Base-by-base conservation (phyloP, 257 asterid genomes). In the Asclepias syriaca region DNA sequence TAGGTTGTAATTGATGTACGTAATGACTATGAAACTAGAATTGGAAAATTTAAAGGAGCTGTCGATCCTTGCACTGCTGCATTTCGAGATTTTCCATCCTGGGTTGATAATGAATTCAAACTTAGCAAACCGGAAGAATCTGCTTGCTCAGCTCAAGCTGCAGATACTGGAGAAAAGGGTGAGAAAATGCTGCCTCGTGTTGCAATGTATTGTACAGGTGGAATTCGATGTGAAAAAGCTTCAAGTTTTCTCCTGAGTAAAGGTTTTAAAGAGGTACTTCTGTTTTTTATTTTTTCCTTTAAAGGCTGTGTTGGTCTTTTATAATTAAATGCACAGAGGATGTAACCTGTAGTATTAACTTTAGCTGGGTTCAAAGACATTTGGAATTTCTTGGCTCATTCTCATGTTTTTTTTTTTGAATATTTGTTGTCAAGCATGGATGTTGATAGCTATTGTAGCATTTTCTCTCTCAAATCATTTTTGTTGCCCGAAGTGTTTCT, bases 121-220 rank as follows among this genome's bases (percentile, higher is more conserved):
- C 74, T 86, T 67, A 54, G 73, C 22, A 81, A 83, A 66, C 58
- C 76, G 21, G 83, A 80, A 53, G 84, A 81, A 39, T 57, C 39
- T 72, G 77, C 77, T 55, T 75, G 70, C 81, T 70, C 82, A 43
- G 55, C 72, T 69, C 85, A 76, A 76, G 69, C 68, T 58, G 61
- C 74, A 39, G 86, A 74, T 54, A 83, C 57, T 46, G 81, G 73
- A 74, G 84, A 75, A 81, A 78, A 8, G 32, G 89, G 82, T 68
- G 82, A 82, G 79, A 87, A 83, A 77, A 84, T 61, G 75, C 90
- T 73, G 34, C 82, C 98, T 57, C 87, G 87, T 39, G 96, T 95
- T 71, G 99, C 99, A 67, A 95, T 95, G 98, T 95, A 95, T 87
- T 95, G 99, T 71, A 95, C 99, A 10, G 98, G 99, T 78, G 99